Base-by-base conservation (phyloP, 192 early-diverging fungal genomes). In the Linnemannia hyalina region DNA sequence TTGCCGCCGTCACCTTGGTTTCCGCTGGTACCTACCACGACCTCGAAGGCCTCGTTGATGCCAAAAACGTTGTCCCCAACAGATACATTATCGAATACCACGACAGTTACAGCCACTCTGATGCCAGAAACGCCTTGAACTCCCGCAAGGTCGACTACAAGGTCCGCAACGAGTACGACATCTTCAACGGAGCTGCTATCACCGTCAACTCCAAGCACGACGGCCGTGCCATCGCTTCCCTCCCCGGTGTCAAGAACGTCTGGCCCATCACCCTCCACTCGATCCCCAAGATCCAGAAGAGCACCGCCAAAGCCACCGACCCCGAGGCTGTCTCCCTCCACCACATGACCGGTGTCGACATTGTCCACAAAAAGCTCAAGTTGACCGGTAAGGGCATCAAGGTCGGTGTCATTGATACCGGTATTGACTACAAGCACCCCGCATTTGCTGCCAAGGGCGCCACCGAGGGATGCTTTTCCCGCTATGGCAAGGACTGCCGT, bases 351-450 rank as follows among this genome's bases (percentile, higher is more conserved):
- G 91, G 91, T 7, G 85, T 92, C 49, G 71, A 79, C 75, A 38
- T 80, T 32, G 78, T 81, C 26, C 88, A 88, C 72, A 55, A 82
- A 47, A 80, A 84, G 80, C 75, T 85, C 63, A 82, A 82, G 81
- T 87, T 82, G 36, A 82, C 76, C 73, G 75, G 82, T 4, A 88
- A 84, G 81, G 87, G 88, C 1, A 81, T 92, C 68, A 92, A 89
- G 70, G 87, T 93, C 70, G 92, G 90, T 63, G 52, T 93, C 74
- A 92, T 93, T 44, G 93, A 93, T 75, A 90, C 89, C 42, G 93
- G 92, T 86, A 81, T 90, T 75, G 92, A 81, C 76, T 93, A 77
- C 80, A 84, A 29, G 26, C 95, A 96, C 82, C 93, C 93, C 0
- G 93, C 93, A 36, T 90, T 95, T 32, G 94, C 94, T 41, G 89